A percentile compares a stretch with the other conserved stretches of the same genome.
phyloP scores from a whole-genome alignment of 805 yeast genomes.

The Metschnikowia anglica region DNA sequence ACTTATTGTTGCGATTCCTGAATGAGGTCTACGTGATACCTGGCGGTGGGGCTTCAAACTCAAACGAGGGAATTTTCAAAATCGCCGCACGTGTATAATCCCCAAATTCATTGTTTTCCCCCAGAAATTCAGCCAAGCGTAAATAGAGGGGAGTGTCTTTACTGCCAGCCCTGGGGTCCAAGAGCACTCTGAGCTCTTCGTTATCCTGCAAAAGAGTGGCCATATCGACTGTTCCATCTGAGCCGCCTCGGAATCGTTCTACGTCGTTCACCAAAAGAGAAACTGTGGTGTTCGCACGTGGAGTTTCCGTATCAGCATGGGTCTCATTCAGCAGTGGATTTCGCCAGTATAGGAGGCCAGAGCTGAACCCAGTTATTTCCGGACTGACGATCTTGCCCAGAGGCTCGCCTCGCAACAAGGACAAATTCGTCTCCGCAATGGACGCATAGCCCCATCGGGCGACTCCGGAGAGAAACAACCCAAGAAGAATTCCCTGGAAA shows the following conservation, averaged over 20 bases:
- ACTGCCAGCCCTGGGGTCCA: slow-evolving; percentile 7
- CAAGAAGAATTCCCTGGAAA: slow-evolving; percentile 83
- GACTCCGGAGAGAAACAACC: slow-evolving; percentile 79
- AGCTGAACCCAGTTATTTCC: slow-evolving; percentile 33
- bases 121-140: slow-evolving; percentile 54
- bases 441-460: slow-evolving; percentile 94
- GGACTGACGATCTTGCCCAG: slow-evolving; percentile 57
- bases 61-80: slow-evolving; percentile 59
- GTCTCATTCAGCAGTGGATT: slow-evolving; percentile 12
- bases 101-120: slow-evolving; percentile 41
- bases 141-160: slow-evolving; percentile 45
- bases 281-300: slow-evolving; percentile 35
- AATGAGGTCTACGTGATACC: slow-evolving; percentile 51
- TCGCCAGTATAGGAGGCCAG: slow-evolving; percentile 41
- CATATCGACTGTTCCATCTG: slow-evolving; percentile 39
- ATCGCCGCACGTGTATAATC: slow-evolving; percentile 68
- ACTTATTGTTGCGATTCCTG: too few relatives aligned
- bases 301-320: background rate
- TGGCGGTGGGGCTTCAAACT: slow-evolving; percentile 48
- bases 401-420: slow-evolving; percentile 74
- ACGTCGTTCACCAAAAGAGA: slow-evolving; percentile 77
- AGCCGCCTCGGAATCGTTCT: slow-evolving; percentile 65
- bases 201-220: slow-evolving; percentile 23
- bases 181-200: slow-evolving; percentile 23
- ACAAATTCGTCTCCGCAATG: slow-evolving; percentile 70